These are phyloP conservation scores for Aspergillus ochraceus DNA, from an alignment of 2,329 filamentous ascomycete genomes.

Conservation along the genomic window DNA sequence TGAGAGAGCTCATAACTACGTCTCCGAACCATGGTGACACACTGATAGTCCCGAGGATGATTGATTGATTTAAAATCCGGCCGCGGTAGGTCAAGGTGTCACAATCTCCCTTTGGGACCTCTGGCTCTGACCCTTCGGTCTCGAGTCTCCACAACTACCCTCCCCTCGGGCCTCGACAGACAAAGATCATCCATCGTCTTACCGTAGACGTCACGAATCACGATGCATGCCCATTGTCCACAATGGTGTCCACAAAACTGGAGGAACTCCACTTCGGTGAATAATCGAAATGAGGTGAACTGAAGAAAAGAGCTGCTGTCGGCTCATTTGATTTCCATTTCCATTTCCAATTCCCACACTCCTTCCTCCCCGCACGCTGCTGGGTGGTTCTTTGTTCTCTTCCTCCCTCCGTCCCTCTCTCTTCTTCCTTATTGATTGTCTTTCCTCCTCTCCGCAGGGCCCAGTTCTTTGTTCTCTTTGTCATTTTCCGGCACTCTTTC, in stretches of 20 bases:
- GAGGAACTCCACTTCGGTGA: background rate
- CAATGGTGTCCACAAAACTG: too few relatives aligned
- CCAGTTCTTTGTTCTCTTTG: background rate
- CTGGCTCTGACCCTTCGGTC: too few relatives aligned
- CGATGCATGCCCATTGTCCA: too few relatives aligned
- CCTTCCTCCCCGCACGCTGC: background rate
- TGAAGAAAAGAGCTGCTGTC: background rate
- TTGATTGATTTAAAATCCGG: background rate
- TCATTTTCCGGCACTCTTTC: too few relatives aligned
- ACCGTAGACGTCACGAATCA: too few relatives aligned
- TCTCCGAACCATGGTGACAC: too few relatives aligned
- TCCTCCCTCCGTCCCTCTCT: background rate
- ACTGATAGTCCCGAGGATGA: background rate
- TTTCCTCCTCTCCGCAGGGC: background rate
- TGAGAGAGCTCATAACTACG: too few relatives aligned
- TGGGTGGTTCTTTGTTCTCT: slow-evolving; percentile 6
- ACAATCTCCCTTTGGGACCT: too few relatives aligned
- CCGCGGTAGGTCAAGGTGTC: too few relatives aligned
- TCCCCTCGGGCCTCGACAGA: background rate
- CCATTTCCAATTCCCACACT: background rate
- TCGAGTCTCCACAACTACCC: background rate
- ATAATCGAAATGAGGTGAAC: background rate
- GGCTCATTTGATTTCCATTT: background rate
- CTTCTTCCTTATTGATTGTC: background rate
- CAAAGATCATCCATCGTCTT: too few relatives aligned